Evolutionary conservation across 1,284 basidiomycete species (phyloP).

Genomic region (Microstroma glucosiphilum): DNA sequence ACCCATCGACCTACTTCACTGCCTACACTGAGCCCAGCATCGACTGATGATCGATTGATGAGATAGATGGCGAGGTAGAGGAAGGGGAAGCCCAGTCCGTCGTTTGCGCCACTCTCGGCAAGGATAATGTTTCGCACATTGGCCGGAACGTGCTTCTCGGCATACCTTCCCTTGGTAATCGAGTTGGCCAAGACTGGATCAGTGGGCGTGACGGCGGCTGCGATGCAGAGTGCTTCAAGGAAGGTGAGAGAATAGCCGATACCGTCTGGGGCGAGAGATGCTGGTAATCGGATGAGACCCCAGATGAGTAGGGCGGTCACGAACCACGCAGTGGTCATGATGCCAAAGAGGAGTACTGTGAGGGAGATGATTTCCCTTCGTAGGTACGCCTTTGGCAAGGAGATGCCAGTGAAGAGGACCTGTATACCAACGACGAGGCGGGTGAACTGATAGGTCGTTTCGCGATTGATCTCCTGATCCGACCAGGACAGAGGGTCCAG

Average conservation of each 20-base stretch:
- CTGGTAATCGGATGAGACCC: slow-evolving; percentile 36
- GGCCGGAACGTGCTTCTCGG: slow-evolving; percentile 52
- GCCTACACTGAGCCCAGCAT: slow-evolving; percentile 35
- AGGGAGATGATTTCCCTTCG: slow-evolving; percentile 46
- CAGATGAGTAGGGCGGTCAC: slow-evolving; percentile 49
- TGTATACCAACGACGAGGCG: slow-evolving; percentile 50
- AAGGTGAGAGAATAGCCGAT: slow-evolving; percentile 40
- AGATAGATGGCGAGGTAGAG: slow-evolving; percentile 51
- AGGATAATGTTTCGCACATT: slow-evolving; percentile 51
- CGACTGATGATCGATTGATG: slow-evolving; percentile 29
- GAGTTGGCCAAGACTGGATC: slow-evolving; percentile 52
- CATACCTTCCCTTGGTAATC: slow-evolving; percentile 51
- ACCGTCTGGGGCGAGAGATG: neutral
- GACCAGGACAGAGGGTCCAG: slow-evolving; percentile 42
- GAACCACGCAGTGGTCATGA: slow-evolving; percentile 54
- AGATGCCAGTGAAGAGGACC: slow-evolving; percentile 52
- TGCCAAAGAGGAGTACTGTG: slow-evolving; percentile 44
- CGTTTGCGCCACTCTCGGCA: slow-evolving; percentile 53
- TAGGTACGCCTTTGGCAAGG: slow-evolving; percentile 49
- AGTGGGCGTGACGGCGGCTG: slow-evolving; percentile 52
- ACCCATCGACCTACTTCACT: slow-evolving; percentile 51
- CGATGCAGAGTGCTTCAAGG: slow-evolving; percentile 51
- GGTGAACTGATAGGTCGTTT: slow-evolving; percentile 51
- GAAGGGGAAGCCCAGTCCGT: slow-evolving; percentile 49
- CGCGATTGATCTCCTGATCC: slow-evolving; percentile 22